These are phyloP conservation scores for Amoebophrya sp. DNA, from an alignment of 169 alveolate species.

Conservation along the genomic window DNA sequence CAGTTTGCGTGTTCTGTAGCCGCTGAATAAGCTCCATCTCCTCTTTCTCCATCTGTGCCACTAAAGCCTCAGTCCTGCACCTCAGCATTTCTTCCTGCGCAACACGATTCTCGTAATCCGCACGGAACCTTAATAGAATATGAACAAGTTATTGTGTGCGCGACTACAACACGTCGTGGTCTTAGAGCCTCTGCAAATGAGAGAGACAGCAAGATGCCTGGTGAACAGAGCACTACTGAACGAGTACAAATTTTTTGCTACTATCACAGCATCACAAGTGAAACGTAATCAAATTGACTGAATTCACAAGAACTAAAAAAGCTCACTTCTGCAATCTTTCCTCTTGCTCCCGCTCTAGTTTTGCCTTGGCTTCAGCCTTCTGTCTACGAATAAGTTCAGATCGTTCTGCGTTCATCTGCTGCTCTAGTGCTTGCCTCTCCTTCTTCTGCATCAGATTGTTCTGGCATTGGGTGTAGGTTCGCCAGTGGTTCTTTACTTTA, in stretches of 20 bases:
- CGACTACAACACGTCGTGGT: too few relatives aligned
- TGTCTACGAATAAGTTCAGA: constrained; percentile 46
- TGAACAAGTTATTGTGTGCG: too few relatives aligned
- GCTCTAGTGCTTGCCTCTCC: constrained; percentile 35
- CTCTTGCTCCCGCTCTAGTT: constrained; percentile 47
- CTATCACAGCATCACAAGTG: too few relatives aligned
- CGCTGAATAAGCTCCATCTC: constrained; percentile 53
- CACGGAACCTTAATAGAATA: constrained; percentile 6
- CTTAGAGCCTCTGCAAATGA: too few relatives aligned
- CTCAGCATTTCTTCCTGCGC: constrained; percentile 48
- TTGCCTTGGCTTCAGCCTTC: constrained; percentile 38
- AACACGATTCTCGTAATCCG: constrained; percentile 51
- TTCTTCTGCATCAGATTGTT: constrained; percentile 41
- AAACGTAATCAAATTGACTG: too few relatives aligned
- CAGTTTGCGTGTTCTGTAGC: constrained; percentile 49
- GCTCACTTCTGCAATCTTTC: background rate
- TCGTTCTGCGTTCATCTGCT: constrained; percentile 40
- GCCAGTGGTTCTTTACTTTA: too few relatives aligned
- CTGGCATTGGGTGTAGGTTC: constrained; percentile 19
- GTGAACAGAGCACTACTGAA: too few relatives aligned
- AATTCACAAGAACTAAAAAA: too few relatives aligned
- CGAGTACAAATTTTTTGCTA: too few relatives aligned
- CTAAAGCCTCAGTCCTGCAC: constrained; percentile 34
- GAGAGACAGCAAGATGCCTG: too few relatives aligned
- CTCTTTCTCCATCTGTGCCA: constrained; percentile 51